These are phyloP conservation scores for Phyllosticta capitalensis DNA, from an alignment of 2,329 filamentous ascomycete genomes.

Conservation along the genomic window DNA sequence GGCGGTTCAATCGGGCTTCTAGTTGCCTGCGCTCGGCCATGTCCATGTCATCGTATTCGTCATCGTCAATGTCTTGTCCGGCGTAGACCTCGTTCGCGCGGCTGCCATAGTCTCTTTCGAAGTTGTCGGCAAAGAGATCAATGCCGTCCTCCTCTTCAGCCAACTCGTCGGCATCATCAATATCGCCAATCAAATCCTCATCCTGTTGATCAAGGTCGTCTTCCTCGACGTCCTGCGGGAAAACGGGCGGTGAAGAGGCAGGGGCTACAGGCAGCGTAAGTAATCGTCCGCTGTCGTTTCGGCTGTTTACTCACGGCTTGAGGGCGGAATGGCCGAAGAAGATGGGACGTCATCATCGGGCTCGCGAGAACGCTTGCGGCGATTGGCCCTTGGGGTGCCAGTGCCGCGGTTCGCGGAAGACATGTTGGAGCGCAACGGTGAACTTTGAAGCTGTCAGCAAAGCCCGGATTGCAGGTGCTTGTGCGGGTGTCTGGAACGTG, in stretches of 20 bases:
- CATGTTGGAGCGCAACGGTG: slow-evolving; percentile 71
- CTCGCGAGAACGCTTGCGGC: slow-evolving; percentile 56
- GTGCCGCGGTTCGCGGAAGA: slow-evolving; percentile 73
- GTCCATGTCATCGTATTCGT: slow-evolving; percentile 64
- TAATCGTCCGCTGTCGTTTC: too few species aligned
- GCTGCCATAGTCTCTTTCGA: slow-evolving; percentile 51
- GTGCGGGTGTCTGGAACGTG: background rate
- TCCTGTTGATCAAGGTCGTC: slow-evolving; percentile 44
- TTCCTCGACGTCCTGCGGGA: slow-evolving; percentile 60
- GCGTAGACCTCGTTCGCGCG: slow-evolving; percentile 54
- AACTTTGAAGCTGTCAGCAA: slow-evolving; percentile 43
- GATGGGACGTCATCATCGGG: slow-evolving; percentile 52
- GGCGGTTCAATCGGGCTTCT: slow-evolving; percentile 62
- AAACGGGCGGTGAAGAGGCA: slow-evolving; percentile 53
- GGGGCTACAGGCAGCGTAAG: slow-evolving; percentile 31
- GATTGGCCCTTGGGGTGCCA: slow-evolving; percentile 43
- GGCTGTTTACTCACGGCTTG: slow-evolving; percentile 45
- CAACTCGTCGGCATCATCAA: slow-evolving; percentile 59
- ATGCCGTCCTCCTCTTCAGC: slow-evolving; percentile 62
- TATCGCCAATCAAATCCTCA: slow-evolving; percentile 53
- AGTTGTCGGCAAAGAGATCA: slow-evolving; percentile 61
- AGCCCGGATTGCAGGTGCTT: background rate
- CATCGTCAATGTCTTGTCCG: slow-evolving; percentile 64
- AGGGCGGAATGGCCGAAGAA: slow-evolving; percentile 47
- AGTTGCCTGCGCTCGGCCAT: slow-evolving; percentile 57